These are phyloP conservation scores for Nyctanthes arbortristis DNA, from an alignment of 257 asterid genomes.

Conservation along the genomic window DNA sequence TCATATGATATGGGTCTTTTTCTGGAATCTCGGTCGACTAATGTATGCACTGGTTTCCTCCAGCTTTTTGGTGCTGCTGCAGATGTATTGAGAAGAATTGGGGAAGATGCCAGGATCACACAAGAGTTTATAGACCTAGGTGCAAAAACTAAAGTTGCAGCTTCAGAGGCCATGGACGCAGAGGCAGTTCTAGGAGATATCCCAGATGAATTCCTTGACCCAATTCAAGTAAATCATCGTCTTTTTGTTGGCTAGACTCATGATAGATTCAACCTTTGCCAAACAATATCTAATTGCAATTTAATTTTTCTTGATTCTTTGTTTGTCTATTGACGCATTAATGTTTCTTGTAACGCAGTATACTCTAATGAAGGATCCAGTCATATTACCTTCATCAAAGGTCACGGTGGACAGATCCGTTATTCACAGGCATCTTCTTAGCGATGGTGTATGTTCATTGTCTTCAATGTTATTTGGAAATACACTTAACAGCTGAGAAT, in stretches of 20 bases:
- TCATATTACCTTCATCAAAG: constrained; percentile 83
- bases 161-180: constrained; percentile 85
- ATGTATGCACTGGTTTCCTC: constrained; percentile 6
- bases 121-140: constrained; percentile 86
- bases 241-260: neutral
- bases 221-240: constrained; percentile 70
- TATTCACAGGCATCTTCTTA: constrained; percentile 92
- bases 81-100: constrained; percentile 74
- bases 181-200: constrained; percentile 97
- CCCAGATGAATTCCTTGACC: constrained; percentile 99
- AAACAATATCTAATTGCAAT: neutral
- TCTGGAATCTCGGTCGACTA: neutral
- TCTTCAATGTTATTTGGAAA: neutral
- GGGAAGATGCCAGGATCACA: constrained; percentile 70
- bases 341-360: constrained; percentile 53
- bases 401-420: constrained; percentile 81
- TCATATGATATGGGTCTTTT: constrained; percentile 3
- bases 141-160: constrained; percentile 73
- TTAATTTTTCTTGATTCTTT: neutral
- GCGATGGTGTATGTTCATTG: constrained; percentile 58
- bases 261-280: neutral
- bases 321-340: neutral
- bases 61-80: constrained; percentile 91
- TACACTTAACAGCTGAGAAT: too few species aligned
- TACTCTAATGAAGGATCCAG: constrained; percentile 96